Evolutionary conservation across 2,329 filamentous ascomycete genomes (phyloP), one percentile per base, ranked within the genome.

Genomic region (Celoporthe dispersa): DNA sequence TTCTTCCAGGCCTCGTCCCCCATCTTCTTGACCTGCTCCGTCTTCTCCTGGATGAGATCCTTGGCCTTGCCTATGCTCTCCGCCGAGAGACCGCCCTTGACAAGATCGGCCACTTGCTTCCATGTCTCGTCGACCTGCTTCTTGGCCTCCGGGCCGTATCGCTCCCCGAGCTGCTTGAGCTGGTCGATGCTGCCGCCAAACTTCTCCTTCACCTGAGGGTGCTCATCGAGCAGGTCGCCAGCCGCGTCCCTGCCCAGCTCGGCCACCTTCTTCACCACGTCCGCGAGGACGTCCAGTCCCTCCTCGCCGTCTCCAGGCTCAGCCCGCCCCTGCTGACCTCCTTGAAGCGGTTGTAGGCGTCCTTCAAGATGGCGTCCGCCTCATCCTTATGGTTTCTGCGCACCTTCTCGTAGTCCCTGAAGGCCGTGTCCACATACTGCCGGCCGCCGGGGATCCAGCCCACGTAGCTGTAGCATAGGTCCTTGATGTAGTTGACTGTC

Each of bases 111-210:
- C 73, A 92, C 82, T 78, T 94, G 86, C 37, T 85, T 78, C 87
- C 90, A 93, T 1, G 91, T 92, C 79, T 91, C 84, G 68, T 94
- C 90, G 6, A 92, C 86, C 78, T 92, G 86, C 84, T 93, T 90
- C 86, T 93, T 92, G 0, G 90, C 91, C 76, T 94, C 90, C 0
- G 91, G 92, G 0, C 92, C 92, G 75, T 91, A 91, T 70, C 88
- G 83, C 19, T 93, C 87, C 35, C 89, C 89, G 79, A 93, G 85
- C 73, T 89, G 79, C 84, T 92, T 92, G 64, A 94, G 82, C 77
- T 92, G 86, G 64, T 92, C 87, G 60, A 92, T 80, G 74, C 87
- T 89, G 14, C 87, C 88, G 19, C 91, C 91, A 11, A 94, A 80
- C 80, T 91, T 90, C 76, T 93, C 86, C 83, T 92, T 93, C 28